Evolutionary conservation across 208 protist species (phyloP).

Genomic region (Strigomonas culicis): DNA sequence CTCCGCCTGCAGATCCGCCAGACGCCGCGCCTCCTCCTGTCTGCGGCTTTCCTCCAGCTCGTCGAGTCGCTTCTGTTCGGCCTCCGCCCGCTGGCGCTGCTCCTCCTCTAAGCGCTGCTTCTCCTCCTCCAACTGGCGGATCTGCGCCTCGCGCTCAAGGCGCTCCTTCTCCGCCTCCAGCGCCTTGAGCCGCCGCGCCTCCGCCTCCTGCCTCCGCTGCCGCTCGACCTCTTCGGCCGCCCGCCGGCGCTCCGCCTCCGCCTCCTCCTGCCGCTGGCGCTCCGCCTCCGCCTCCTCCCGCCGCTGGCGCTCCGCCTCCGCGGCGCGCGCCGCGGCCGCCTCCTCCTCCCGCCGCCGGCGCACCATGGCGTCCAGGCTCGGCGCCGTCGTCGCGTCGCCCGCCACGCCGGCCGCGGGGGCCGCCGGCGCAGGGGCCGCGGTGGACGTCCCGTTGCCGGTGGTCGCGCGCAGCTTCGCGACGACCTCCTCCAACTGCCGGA

Average conservation of each 20-base stretch:
- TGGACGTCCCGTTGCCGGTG: background rate
- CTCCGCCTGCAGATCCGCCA: background rate
- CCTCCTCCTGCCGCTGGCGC: background rate
- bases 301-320: background rate
- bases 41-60: background rate
- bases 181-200: background rate
- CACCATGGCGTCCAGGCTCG: background rate
- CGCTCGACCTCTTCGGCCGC: constrained; percentile 4
- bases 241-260: background rate
- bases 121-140: constrained; percentile 6
- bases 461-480: background rate
- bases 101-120: constrained; percentile 8
- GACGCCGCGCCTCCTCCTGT: background rate
- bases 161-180: constrained; percentile 9
- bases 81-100: background rate
- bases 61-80: background rate
- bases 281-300: background rate
- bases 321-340: background rate
- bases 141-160: constrained; percentile 10
- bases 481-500: background rate
- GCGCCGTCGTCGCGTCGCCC: background rate
- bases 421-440: background rate
- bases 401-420: background rate
- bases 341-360: background rate
- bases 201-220: background rate